These are phyloP conservation scores for Fusarium falciforme DNA, from an alignment of 2,329 filamentous ascomycete species.

Conservation along the genomic window DNA sequence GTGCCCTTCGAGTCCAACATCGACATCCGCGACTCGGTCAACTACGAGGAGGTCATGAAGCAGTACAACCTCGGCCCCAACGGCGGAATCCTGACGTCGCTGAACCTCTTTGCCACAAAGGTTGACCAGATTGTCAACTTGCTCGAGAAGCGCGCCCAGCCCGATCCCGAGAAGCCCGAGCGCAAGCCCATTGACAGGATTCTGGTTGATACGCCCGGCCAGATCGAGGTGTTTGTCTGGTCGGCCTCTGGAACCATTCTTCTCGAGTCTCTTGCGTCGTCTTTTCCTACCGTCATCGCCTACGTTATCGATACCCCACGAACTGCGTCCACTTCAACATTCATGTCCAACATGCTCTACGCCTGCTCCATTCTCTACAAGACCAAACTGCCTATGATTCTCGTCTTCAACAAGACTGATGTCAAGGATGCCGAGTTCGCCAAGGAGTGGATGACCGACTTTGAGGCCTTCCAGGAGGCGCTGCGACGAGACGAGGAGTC, in stretches of 20 bases:
- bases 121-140: conserved; percentile 93
- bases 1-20: conserved; percentile 98
- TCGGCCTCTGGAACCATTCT: conserved; percentile 94
- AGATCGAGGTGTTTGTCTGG: conserved; percentile 99
- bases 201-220: conserved; percentile 93
- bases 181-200: conserved; percentile 81
- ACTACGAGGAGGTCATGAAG: conserved; percentile 99
- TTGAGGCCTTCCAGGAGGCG: conserved; percentile 92
- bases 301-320: conserved; percentile 98
- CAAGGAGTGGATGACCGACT: conserved; percentile 99
- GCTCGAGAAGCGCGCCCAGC: conserved; percentile 86
- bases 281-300: conserved; percentile 95
- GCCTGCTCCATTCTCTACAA: conserved; percentile 99
- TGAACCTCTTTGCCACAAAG: conserved; percentile 98
- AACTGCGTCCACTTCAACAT: conserved; percentile 91
- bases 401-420: conserved; percentile 99
- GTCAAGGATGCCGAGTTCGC: conserved; percentile 91
- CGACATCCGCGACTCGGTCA: conserved; percentile 97
- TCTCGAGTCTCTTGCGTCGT: conserved; percentile 90
- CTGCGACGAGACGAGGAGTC: conserved; percentile 82
- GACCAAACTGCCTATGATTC: conserved; percentile 97
- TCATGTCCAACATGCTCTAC: conserved; percentile 99
- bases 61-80: conserved; percentile 98
- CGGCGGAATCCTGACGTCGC: conserved; percentile 92
- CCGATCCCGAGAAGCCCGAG: conserved; percentile 69